A percentile compares a stretch with the other conserved stretches of the same genome.
These are phyloP conservation scores for Umbelopsis sp. DNA, from an alignment of 192 early-diverging fungal species.

Conservation along the genomic window DNA sequence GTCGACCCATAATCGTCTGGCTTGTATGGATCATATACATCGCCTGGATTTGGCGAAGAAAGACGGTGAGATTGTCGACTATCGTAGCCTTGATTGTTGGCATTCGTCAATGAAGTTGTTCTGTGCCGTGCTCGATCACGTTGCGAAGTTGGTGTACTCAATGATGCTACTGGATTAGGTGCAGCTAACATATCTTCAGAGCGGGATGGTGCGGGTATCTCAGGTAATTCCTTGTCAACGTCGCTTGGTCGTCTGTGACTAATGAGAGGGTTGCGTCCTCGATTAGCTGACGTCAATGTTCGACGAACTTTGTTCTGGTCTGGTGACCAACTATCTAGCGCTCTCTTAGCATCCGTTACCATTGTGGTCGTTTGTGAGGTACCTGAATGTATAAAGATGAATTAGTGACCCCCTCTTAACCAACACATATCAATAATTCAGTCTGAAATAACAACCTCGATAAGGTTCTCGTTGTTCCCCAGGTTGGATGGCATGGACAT, in stretches of 20 bases:
- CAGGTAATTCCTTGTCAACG: constrained; percentile 22
- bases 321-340: constrained; percentile 30
- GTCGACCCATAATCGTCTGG: neutral
- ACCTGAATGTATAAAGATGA: neutral
- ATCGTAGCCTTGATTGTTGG: neutral
- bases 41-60: neutral
- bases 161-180: neutral
- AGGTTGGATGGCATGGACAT: constrained; percentile 25
- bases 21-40: neutral
- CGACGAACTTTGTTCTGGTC: constrained; percentile 29
- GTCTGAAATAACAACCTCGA: constrained; percentile 8
- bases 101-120: neutral
- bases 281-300: constrained; percentile 33
- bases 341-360: constrained; percentile 24
- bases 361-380: constrained; percentile 27
- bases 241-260: neutral
- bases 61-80: neutral
- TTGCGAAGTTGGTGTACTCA: constrained; percentile 8
- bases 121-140: constrained; percentile 5
- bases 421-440: too few relatives aligned
- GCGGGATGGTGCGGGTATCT: neutral
- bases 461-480: constrained; percentile 25
- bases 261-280: constrained; percentile 23
- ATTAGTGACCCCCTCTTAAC: too few relatives aligned
- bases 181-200: neutral